phyloP scores from a whole-genome alignment of 2,329 filamentous ascomycete genomes.

The Aspergillus piperis region DNA sequence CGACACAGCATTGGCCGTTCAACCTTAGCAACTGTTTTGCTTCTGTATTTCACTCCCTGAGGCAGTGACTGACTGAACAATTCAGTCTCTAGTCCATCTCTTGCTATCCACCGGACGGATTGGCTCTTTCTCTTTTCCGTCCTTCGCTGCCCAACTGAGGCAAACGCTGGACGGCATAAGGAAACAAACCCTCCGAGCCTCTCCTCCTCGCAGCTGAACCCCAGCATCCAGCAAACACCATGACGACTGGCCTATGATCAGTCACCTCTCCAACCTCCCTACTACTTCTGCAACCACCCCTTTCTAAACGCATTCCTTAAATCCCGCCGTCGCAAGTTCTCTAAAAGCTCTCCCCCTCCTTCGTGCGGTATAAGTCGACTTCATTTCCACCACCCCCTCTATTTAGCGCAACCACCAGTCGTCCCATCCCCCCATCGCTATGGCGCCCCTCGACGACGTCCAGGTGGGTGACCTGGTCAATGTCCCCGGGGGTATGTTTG shows the following conservation, averaged over 20 bases:
- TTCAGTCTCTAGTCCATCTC: no score
- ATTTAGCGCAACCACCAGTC: constrained; percentile 3
- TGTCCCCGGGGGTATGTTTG: constrained; percentile 90
- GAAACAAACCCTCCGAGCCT: constrained; percentile 10
- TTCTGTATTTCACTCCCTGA: no score
- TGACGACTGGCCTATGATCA: constrained; percentile 21
- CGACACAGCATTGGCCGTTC: constrained; percentile 8
- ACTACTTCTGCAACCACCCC: constrained; percentile 14
- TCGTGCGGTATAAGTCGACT: constrained; percentile 11
- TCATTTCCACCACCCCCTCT: constrained; percentile 9
- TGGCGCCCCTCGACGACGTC: constrained; percentile 54
- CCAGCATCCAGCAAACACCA: constrained; percentile 11
- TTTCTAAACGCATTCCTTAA: constrained; percentile 19
- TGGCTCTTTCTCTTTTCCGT: constrained; percentile 5
- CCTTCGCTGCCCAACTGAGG: constrained; percentile 10
- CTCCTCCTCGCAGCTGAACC: not conserved
- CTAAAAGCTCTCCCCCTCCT: constrained; percentile 11
- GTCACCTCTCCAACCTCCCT: constrained; percentile 12
- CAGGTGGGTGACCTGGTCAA: constrained; percentile 82
- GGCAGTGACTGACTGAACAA: no score
- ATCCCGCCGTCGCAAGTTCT: constrained; percentile 19
- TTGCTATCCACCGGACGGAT: not conserved
- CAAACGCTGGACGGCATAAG: not conserved
- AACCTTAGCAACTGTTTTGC: no score
- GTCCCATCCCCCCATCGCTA: constrained; percentile 30